Evolutionary conservation across 169 alveolate genomes (phyloP), one percentile per base, ranked within the genome.

Genomic region (Plasmodium blacklocki): DNA sequence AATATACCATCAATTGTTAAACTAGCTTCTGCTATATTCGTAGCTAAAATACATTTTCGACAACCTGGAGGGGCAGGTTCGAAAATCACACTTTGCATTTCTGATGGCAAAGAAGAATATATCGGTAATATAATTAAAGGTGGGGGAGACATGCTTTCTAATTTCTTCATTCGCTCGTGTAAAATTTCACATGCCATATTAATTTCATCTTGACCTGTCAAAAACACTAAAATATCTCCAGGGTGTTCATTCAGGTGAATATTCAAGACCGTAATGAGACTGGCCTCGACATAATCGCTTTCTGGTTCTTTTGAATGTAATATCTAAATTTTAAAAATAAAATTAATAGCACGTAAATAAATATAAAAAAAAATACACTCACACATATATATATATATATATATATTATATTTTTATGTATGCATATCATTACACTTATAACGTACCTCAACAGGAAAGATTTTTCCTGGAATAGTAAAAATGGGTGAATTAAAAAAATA

Each of bases 21-120:
- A 1, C 99, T 97, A 0, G 99, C 99, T 93, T 99, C 99, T 3
- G 99, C 99, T 50, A 99, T 99, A 94, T 99, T 99, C 7, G 99
- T 99, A 12, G 99, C 99, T 11, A 99, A 96, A 15, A 99, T 98
- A 86, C 99, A 98, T 88, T 99, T 99, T 59, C 99, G 88, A 23
- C 99, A 96, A 6, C 99, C 99, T 26, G 96, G 96, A 14, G 99
- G 99, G 14, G 99, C 98, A 7, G 99, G 99, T 54, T 98, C 99
- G 91, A 99, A 99, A 58, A 99, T 99, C 91, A 98, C 97, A 14
- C 98, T 95, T 92, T 99, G 99, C 89, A 97, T 90, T 90, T 98
- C 99, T 9, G 99, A 95, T 3, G 99, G 99, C 29, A 97, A 94
- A 12, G 99, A 99, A 29, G 99, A 96, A 93, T 98, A 98, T 32